These are phyloP conservation scores for Tetrahymena malaccensis DNA, from an alignment of 73 alveolate genomes.

Conservation along the genomic window DNA sequence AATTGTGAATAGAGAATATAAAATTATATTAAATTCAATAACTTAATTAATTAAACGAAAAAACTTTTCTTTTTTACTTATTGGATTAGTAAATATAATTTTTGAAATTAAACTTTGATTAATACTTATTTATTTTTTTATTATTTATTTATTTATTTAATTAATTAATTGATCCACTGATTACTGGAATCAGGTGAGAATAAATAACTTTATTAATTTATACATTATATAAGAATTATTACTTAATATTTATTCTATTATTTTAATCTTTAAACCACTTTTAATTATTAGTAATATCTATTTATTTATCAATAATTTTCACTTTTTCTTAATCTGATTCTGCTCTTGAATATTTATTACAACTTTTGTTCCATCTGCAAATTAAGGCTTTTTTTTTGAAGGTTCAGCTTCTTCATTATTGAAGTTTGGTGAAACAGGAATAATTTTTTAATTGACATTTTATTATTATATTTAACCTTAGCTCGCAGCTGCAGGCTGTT, in stretches of 20 bases:
- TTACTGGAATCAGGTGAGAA: not conserved
- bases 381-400: not conserved
- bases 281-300: not conserved
- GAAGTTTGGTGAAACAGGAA: not conserved
- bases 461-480: not conserved
- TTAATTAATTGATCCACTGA: no score
- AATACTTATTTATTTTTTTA: no score
- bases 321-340: not conserved
- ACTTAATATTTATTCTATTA: not conserved
- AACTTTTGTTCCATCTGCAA: not conserved
- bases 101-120: not conserved
- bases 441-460: not conserved
- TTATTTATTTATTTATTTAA: no score
- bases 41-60: not conserved
- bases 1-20: not conserved
- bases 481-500: not conserved
- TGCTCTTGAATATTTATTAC: not conserved
- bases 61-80: not conserved
- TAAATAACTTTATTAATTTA: no score
- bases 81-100: not conserved
- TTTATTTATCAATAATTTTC: not conserved
- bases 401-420: not conserved
- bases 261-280: not conserved
- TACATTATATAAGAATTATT: not conserved
- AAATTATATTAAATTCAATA: not conserved